These are phyloP conservation scores for Diaporthe batatas DNA, from an alignment of 2,329 filamentous ascomycete genomes.

Conservation along the genomic window DNA sequence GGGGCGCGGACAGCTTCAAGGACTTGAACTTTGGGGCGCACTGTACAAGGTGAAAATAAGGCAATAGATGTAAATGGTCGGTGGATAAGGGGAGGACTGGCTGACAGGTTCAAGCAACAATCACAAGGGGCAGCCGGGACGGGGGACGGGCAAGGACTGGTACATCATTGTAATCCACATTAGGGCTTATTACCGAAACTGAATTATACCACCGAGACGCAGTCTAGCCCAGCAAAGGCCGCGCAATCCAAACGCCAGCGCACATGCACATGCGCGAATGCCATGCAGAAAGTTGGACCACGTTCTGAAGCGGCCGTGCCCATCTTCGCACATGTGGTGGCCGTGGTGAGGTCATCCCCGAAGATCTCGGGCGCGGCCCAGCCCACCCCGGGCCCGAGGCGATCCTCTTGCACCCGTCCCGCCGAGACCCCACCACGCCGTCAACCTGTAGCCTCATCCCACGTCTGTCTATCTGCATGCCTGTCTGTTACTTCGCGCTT, in stretches of 20 bases:
- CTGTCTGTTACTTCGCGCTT: background rate
- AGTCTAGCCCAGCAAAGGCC: background rate
- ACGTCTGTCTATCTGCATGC: background rate
- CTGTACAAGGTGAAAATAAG: background rate
- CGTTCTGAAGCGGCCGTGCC: slow-evolving; percentile 7
- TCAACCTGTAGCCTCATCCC: background rate
- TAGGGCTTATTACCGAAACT: slow-evolving; percentile 29
- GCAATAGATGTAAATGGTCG: background rate
- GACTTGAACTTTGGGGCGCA: background rate
- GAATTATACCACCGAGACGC: slow-evolving; percentile 19
- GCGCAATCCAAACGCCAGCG: slow-evolving; percentile 26
- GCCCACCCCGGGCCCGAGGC: slow-evolving; percentile 2
- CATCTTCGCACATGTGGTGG: background rate
- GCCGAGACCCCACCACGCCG: background rate
- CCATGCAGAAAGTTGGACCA: background rate
- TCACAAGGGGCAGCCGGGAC: slow-evolving; percentile 1
- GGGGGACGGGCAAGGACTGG: slow-evolving; percentile 9
- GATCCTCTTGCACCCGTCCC: background rate
- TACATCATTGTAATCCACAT: slow-evolving; percentile 35
- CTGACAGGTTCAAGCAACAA: slow-evolving; percentile 1
- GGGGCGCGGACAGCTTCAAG: background rate
- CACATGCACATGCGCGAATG: slow-evolving; percentile 14
- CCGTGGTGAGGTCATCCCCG: slow-evolving; percentile 2
- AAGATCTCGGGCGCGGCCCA: slow-evolving; percentile 12
- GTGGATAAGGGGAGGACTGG: background rate